Base-by-base conservation (phyloP, 169 alveolate species). In the Eimeria maxima region DNA sequence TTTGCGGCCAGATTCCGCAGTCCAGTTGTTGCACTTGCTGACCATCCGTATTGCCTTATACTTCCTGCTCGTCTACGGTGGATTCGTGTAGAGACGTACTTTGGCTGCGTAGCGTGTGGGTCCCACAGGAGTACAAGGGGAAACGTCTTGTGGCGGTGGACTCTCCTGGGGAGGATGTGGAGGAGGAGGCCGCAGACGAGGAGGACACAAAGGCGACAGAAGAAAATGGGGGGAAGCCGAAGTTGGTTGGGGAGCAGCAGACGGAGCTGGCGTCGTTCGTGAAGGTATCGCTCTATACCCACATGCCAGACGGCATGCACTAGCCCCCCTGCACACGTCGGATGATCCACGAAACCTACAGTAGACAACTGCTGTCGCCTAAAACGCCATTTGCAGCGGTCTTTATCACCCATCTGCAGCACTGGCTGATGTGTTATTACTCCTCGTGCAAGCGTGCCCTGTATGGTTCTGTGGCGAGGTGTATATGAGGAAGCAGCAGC, bases 61-160 rank as follows among this genome's bases (percentile, higher is more conserved):
- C 27, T 38, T 14, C 16, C 76, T 65, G 44, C 76, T 11, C 76
- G 44, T 1, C 10, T 2, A 18, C 76, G 44, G 38, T 11, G 44
- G 7, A 7, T 65, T 65, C 38, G 50, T 53, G 33, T 50, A 6
- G 47, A 81, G 50, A 7, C 55, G 16, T 8, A 22, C 27, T 29
- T 4, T 60, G 44, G 50, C 33, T 87, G 94, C 63, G 69, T 69
- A n/a, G 71, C 33, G 69, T 73, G 33, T 24, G 76, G 38, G 65
- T 13, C 42, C 38, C 47, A 53, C 97, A 90, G 96, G 71, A 71
- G 42, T 95, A 81, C 96, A 94, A 96, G 95, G 96, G 84, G 73
- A 94, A 96, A 88, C 74, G 81, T 83, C 80, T 96, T 6, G 96
- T 96, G 53, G 96, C 97, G 7, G 89, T 96, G 20, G 97, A 96